Evolutionary conservation across 805 yeast genomes (phyloP), one percentile per base, ranked within the genome.

Genomic region (Saccharomycopsis selenospora): DNA sequence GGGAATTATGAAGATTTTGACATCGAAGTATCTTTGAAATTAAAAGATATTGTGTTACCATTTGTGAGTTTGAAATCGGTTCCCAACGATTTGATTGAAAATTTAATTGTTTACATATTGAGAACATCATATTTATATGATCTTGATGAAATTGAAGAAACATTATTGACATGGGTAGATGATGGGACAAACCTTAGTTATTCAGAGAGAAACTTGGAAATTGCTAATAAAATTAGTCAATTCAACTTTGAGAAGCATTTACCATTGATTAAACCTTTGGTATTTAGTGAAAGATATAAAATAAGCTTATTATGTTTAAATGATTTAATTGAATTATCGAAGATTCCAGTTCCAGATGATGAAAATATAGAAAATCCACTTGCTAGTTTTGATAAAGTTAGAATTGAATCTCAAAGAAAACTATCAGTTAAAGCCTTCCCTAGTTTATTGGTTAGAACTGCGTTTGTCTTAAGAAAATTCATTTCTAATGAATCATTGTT

Each of bases 401-500:
- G 18, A 26, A 56, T 55, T n/a, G 44, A 45, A 26, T 52, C 56
- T 10, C 49, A 58, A 38, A 55, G 56, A 40, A 30, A 46, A 50
- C 55, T 63, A 4, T 59, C 59, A 3, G 56, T 55, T 2, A 53
- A 61, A 2, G 52, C 76, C 3, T 53, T 73, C 0, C 75, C 77
- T 2, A 82, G 68, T 55, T 68, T 85, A 27, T 62, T 77, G 0
- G 69, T 79, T 17, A 69, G 95, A 36, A 66, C 75, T 23, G 77
- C 84, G 0, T 71, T 85, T 52, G 72, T 78, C 0, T 63, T 90
- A 40, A 70, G 83, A 48, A 76, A 83, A 50, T 80, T 77, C 52
- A 66, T 85, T 4, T 77, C 82, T 13, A 89, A 85, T 54, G 75
- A 72, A 45, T 74, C 71, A 27, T 64, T 89, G 10, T 59, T 82